Conservation (phyloP, 495 filamentous ascomycete species). For the Neurospora sp. region DNA sequence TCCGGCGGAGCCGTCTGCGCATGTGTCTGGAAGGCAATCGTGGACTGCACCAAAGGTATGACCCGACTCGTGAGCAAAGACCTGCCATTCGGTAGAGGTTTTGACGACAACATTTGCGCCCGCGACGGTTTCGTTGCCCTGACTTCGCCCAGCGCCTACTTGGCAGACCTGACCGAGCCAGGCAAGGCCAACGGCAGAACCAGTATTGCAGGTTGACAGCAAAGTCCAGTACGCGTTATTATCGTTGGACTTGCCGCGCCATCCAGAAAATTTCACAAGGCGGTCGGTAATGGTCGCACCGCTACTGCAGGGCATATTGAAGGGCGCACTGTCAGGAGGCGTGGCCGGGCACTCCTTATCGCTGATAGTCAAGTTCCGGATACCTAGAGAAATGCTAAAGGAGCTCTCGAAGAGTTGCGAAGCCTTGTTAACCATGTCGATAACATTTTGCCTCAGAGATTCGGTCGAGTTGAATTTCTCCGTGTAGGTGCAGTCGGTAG, state of each 20-base stretch:
- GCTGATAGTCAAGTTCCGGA: conserved; percentile 73
- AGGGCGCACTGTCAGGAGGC: conserved; percentile 53
- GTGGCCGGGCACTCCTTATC: conserved; percentile 57
- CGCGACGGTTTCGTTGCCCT: conserved; percentile 53
- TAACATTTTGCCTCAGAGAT: conserved; percentile 57
- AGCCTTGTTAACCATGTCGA: conserved; percentile 75
- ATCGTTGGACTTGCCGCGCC: conserved; percentile 66
- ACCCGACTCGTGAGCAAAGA: conserved; percentile 91
- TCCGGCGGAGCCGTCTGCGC: conserved; percentile 44
- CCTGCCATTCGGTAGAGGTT: conserved; percentile 83
- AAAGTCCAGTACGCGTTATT: conserved; percentile 89
- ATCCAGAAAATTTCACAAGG: conserved; percentile 77
- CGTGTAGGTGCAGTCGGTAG: conserved; percentile 85
- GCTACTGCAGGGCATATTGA: conserved; percentile 66
- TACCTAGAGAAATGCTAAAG: conserved; percentile 88
- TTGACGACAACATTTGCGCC: conserved; percentile 86
- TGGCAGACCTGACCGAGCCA: conserved; percentile 89
- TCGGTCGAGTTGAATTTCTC: conserved; percentile 52
- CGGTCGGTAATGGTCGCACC: conserved; percentile 63
- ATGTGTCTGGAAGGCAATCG: conserved; percentile 68
- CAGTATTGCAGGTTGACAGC: conserved; percentile 75
- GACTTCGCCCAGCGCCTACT: conserved; percentile 35
- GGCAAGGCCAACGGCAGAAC: conserved; percentile 78
- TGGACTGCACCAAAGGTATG: conserved; percentile 96
- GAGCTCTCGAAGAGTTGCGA: conserved; percentile 78